Evolutionary conservation across 768 basidiomycete species (phyloP).

Genomic region (Trametes punicea): DNA sequence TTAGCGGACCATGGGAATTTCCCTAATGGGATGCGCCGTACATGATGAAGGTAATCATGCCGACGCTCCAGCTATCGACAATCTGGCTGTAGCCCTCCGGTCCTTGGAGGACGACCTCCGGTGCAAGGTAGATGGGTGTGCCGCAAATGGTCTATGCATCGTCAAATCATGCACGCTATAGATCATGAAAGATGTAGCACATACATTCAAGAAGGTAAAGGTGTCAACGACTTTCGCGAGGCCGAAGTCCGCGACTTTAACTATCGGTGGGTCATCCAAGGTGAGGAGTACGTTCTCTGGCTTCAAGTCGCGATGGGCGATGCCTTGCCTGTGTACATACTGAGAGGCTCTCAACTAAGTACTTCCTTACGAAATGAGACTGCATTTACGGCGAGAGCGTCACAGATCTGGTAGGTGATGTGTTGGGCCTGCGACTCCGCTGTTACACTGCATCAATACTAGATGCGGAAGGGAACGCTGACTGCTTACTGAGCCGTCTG

Average conservation of each 20-base stretch:
- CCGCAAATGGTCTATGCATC: slow-evolving; percentile 89
- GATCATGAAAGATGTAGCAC: slow-evolving; percentile 33
- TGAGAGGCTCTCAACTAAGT: slow-evolving; percentile 37
- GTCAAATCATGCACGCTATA: slow-evolving; percentile 38
- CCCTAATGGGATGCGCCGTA: slow-evolving; percentile 44
- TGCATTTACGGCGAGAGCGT: slow-evolving; percentile 59
- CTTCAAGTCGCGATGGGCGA: slow-evolving; percentile 92
- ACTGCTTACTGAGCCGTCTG: slow-evolving; percentile 53
- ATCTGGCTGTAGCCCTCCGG: slow-evolving; percentile 74
- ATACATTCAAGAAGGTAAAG: slow-evolving; percentile 57
- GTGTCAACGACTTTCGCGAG: slow-evolving; percentile 85
- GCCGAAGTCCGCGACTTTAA: slow-evolving; percentile 95
- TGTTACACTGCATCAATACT: slow-evolving; percentile 19
- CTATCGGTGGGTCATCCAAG: slow-evolving; percentile 55
- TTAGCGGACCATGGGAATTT: slow-evolving; percentile 29
- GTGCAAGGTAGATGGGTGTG: slow-evolving; percentile 89
- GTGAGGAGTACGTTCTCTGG: slow-evolving; percentile 91
- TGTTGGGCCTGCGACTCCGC: slow-evolving; percentile 56
- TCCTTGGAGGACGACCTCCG: slow-evolving; percentile 73
- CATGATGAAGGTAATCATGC: slow-evolving; percentile 91
- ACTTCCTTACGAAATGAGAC: slow-evolving; percentile 28
- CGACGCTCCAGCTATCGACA: slow-evolving; percentile 95
- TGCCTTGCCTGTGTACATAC: slow-evolving; percentile 70
- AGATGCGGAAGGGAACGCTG: slow-evolving; percentile 52
- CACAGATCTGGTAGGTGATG: slow-evolving; percentile 79